A percentile compares a stretch with the other conserved stretches of the same genome.
phyloP scores from a whole-genome alignment of 2,329 filamentous ascomycete genomes.

The Blumeriella jaapii region DNA sequence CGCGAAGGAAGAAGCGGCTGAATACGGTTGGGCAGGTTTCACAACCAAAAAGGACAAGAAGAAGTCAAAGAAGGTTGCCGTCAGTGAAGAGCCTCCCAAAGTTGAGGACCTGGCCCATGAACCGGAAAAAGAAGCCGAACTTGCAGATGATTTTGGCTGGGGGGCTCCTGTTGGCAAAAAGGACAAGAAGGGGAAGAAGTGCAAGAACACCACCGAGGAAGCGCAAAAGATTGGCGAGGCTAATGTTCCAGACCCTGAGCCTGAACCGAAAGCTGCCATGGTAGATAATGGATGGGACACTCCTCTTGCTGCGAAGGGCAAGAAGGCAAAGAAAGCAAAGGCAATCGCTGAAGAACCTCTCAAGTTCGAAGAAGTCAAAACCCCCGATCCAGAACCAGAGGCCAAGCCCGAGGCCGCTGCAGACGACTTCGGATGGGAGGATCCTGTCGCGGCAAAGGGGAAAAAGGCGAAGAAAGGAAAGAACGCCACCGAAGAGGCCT shows the following conservation, averaged over 20 bases:
- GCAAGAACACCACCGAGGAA: neutral
- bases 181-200: slow-evolving; percentile 35
- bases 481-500: slow-evolving; percentile 12
- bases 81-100: slow-evolving; percentile 15
- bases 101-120: neutral
- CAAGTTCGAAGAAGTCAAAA: slow-evolving; percentile 15
- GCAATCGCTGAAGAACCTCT: slow-evolving; percentile 19
- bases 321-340: slow-evolving; percentile 22
- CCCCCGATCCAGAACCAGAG: slow-evolving; percentile 23
- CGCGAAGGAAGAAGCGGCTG: no score
- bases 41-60: slow-evolving; percentile 36
- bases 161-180: slow-evolving; percentile 20
- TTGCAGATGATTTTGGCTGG: slow-evolving; percentile 35
- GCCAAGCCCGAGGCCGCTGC: slow-evolving; percentile 18
- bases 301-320: slow-evolving; percentile 38
- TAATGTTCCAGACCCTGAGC: slow-evolving; percentile 3
- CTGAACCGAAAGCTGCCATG: slow-evolving; percentile 10
- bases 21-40: slow-evolving; percentile 13
- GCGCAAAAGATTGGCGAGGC: slow-evolving; percentile 3
- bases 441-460: slow-evolving; percentile 19
- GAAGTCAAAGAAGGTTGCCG: slow-evolving; percentile 22
- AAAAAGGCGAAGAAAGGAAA: slow-evolving; percentile 26
- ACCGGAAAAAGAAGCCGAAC: neutral
- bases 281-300: slow-evolving; percentile 30
- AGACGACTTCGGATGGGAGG: slow-evolving; percentile 28